A percentile compares a stretch with the other conserved stretches of the same genome.
These are phyloP conservation scores for Ensete ventricosum DNA, from an alignment of 176 grass and related monocot genomes.

Conservation along the genomic window DNA sequence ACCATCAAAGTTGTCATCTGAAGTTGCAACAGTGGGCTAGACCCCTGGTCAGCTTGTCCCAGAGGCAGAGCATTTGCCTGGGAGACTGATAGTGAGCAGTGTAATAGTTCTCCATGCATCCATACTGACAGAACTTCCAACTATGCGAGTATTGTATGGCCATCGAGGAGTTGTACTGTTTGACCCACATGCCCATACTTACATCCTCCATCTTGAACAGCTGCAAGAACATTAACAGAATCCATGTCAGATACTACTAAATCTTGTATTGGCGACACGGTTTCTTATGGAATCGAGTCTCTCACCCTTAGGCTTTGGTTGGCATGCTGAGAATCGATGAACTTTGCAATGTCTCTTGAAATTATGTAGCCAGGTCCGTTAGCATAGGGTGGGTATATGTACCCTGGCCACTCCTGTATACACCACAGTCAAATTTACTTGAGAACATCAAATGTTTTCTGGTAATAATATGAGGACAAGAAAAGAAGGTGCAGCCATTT, in stretches of 20 bases:
- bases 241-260: not conserved
- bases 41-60: constrained; percentile 71
- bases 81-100: constrained; percentile 93
- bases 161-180: constrained; percentile 64
- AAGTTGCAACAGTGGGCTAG: constrained; percentile 72
- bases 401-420: constrained; percentile 85
- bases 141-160: constrained; percentile 78
- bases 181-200: constrained; percentile 90
- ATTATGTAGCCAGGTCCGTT: constrained; percentile 92
- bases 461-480: not conserved
- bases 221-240: constrained; percentile 37
- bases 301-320: constrained; percentile 78
- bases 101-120: constrained; percentile 80
- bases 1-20: constrained; percentile 33
- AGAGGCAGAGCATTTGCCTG: constrained; percentile 79
- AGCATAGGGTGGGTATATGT: constrained; percentile 89
- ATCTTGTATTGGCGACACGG: not conserved
- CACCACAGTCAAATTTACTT: constrained; percentile 9
- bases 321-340: constrained; percentile 61
- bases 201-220: constrained; percentile 99
- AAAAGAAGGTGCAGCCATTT: not conserved
- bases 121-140: constrained; percentile 94
- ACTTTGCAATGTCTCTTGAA: constrained; percentile 71
- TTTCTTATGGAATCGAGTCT: not conserved
- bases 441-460: not conserved